A percentile compares a stretch with the other conserved stretches of the same genome.
Evolutionary conservation across 2,329 filamentous ascomycete genomes (phyloP).

Genomic region (Ophiostoma triangulosporum): DNA sequence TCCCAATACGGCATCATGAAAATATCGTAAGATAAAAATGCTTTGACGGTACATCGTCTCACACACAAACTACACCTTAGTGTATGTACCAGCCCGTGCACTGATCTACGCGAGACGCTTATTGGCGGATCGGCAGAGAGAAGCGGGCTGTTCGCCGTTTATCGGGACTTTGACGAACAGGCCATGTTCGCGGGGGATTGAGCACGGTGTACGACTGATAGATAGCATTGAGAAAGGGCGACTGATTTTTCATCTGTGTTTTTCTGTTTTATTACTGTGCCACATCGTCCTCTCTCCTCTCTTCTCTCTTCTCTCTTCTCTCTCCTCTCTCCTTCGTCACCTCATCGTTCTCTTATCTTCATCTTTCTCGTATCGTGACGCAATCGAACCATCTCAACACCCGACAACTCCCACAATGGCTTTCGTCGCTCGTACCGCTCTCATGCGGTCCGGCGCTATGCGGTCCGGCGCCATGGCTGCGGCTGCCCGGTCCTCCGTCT

Average conservation of each 20-base stretch:
- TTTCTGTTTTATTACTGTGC: no score
- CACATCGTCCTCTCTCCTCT: no score
- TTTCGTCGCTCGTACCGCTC: not conserved
- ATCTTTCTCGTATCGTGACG: not conserved
- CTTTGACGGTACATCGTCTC: not conserved
- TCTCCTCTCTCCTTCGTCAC: not conserved
- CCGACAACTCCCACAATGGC: not conserved
- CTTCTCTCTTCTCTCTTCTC: not conserved
- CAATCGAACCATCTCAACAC: not conserved
- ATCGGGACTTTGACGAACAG: not conserved
- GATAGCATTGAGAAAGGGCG: not conserved
- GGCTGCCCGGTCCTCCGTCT: not conserved
- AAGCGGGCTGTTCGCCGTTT: not conserved
- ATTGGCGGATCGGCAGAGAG: not conserved
- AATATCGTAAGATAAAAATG: not conserved
- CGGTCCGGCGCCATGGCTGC: not conserved
- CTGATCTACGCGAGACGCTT: not conserved
- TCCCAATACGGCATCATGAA: constrained; percentile 5
- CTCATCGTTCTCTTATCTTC: not conserved
- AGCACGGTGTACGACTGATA: not conserved
- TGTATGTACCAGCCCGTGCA: not conserved
- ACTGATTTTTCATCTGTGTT: not conserved
- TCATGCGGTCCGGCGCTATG: not conserved
- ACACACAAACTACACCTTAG: not conserved
- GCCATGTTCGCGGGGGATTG: not conserved